Evolutionary conservation across 169 alveolate species (phyloP).

Genomic region (Neospora caninum): DNA sequence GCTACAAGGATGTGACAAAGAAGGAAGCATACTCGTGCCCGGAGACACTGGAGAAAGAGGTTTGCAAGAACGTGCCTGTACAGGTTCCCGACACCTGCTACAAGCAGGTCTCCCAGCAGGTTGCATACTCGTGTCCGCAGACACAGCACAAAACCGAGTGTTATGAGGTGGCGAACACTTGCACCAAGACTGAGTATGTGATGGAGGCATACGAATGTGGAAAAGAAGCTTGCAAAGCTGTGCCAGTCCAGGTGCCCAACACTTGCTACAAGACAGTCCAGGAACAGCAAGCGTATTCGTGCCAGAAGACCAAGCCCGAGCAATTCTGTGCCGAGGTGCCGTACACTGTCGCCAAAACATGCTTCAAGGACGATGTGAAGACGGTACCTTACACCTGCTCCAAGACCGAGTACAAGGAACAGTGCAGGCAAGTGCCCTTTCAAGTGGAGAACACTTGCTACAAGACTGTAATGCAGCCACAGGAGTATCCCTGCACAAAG

Average conservation of each 20-base stretch:
- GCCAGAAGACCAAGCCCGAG: conserved; percentile 50
- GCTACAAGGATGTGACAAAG: conserved; percentile 61
- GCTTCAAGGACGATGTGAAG: conserved; percentile 55
- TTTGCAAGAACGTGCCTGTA: conserved; percentile 59
- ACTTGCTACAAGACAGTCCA: conserved; percentile 60
- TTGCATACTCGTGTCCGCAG: conserved; percentile 54
- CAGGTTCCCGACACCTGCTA: conserved; percentile 65
- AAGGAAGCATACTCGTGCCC: conserved; percentile 66
- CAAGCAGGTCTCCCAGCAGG: conserved; percentile 61
- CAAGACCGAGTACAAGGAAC: conserved; percentile 58
- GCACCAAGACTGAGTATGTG: conserved; percentile 46
- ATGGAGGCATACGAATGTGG: conserved; percentile 61
- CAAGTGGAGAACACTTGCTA: conserved; percentile 56
- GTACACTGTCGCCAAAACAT: conserved; percentile 25
- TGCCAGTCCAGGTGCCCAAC: conserved; percentile 32
- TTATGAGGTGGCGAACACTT: conserved; percentile 48
- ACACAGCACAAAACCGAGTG: conserved; percentile 55
- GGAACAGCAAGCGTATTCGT: conserved; percentile 59
- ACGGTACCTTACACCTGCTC: conserved; percentile 58
- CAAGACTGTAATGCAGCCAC: conserved; percentile 50
- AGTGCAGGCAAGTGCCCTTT: conserved; percentile 53
- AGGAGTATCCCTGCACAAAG: conserved; percentile 63
- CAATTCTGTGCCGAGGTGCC: conserved; percentile 57
- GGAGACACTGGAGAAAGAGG: conserved; percentile 50
- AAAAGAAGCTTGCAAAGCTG: conserved; percentile 50